Conservation (phyloP, 2,329 filamentous ascomycete species). For the Aspergillus pseudotamarii region DNA sequence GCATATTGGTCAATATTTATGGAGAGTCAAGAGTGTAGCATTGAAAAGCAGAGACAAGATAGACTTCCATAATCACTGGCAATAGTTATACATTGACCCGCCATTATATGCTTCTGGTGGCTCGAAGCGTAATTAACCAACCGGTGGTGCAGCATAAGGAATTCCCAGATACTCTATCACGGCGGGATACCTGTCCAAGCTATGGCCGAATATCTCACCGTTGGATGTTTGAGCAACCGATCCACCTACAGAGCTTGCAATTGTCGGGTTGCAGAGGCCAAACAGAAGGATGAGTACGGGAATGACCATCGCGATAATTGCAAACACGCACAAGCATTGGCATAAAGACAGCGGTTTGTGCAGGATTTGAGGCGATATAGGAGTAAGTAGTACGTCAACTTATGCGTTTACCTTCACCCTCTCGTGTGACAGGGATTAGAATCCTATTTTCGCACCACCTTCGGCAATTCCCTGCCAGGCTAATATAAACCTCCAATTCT, state of each 20-base stretch:
- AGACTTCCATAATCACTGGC: constrained; percentile 16
- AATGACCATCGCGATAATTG: not conserved
- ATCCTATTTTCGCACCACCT: not conserved
- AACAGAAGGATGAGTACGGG: not conserved
- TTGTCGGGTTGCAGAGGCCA: not conserved
- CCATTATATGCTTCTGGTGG: constrained; percentile 21
- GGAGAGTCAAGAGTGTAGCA: not conserved
- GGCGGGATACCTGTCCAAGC: not conserved
- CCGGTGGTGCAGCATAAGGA: constrained; percentile 31
- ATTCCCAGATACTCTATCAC: constrained; percentile 31
- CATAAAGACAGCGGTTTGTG: not conserved
- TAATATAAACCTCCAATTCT: not conserved
- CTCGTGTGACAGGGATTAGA: not conserved
- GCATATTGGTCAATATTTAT: not conserved
- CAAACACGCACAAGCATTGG: not conserved
- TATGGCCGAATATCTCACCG: not conserved
- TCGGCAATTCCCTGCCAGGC: not conserved
- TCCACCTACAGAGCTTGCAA: not conserved
- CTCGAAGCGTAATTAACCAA: constrained; percentile 32
- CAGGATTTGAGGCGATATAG: not conserved
- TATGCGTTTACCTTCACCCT: not conserved
- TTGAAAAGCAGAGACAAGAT: not conserved
- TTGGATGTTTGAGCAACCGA: not conserved
- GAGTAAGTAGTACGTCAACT: too few species aligned
- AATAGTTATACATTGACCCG: too few species aligned